These are phyloP conservation scores for Tetradesmus obliquus DNA, from an alignment of 139 green algal species.

Conservation along the genomic window DNA sequence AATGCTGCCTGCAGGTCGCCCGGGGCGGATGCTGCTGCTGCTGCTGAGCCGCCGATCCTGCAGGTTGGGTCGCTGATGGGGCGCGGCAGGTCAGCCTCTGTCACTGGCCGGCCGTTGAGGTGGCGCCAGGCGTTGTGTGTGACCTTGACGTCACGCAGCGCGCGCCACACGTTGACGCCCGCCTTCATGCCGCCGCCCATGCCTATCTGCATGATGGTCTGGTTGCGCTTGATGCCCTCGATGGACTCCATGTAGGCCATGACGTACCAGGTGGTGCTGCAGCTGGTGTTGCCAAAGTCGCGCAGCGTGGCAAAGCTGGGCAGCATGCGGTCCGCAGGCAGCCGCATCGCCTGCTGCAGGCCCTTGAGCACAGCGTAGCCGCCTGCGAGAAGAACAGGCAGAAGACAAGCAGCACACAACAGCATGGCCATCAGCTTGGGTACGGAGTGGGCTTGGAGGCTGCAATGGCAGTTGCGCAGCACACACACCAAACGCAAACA, in stretches of 20 bases:
- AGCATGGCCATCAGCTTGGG: not conserved
- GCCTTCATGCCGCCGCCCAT: conserved; percentile 57
- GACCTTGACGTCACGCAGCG: conserved; percentile 25
- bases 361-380: conserved; percentile 54
- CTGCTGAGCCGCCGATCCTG: not conserved
- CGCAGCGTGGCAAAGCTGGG: conserved; percentile 49
- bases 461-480: not conserved
- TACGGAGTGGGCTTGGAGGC: not conserved
- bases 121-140: conserved; percentile 45
- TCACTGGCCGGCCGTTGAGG: conserved; percentile 21
- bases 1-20: conserved; percentile 19
- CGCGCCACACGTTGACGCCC: conserved; percentile 48
- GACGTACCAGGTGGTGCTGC: conserved; percentile 58
- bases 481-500: not conserved
- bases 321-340: conserved; percentile 43
- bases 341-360: conserved; percentile 43
- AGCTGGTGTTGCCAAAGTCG: conserved; percentile 59
- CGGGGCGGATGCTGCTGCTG: not conserved
- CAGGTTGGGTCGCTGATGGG: conserved; percentile 38
- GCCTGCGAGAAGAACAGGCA: not conserved
- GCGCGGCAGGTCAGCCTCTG: conserved; percentile 45
- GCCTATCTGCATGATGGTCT: conserved; percentile 55
- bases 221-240: conserved; percentile 23
- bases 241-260: conserved; percentile 54
- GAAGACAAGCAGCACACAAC: not conserved